Evolutionary conservation across 805 yeast genomes (phyloP), one percentile per base, ranked within the genome.

Genomic region (Barnettozyma salicaria): DNA sequence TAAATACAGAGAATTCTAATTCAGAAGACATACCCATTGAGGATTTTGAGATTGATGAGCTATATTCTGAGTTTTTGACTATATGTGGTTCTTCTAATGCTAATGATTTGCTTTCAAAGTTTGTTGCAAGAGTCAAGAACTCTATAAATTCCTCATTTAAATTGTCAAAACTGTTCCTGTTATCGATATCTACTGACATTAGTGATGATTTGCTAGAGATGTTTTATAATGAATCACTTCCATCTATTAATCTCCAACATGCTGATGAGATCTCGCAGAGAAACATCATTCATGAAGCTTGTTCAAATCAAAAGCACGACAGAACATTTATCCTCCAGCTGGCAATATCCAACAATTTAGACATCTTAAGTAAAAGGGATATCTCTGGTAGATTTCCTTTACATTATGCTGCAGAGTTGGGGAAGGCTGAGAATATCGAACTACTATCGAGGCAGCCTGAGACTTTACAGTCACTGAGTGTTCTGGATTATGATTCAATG

Each of bases 371-470:
- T 24, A 55, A 61, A 12, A 73, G 69, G 50, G 94, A 84, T 57
- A 67, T 73, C 32, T 75, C 77, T 47, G 95, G 94, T 4, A 71
- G 90, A 45, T 78, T 81, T 2, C 89, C 97, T 17, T 62, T 92
- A 13, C 97, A 90, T 59, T 87, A 88, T 55, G 94, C 95, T 5
- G 72, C 94, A 3, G 80, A 75, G 42, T 50, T 64, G 35, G 80
- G 79, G 0, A 65, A 74, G 42, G 50, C 59, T 23, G 72, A 68
- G 27, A 53, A 72, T 18, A 61, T 73, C 13, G 45, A 49, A 18
- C 49, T 71, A 3, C 48, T 72, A 23, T 51, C 64, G n/a, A 39
- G 54, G 6, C 47, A 63, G 6, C 42, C 49, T 6, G 48, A 42
- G 9, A 53, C 48, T n/a, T 36, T 47, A 1, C 45, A 54, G 44